Conservation (phyloP, 768 basidiomycete genomes). For the Clathrus columnatus region DNA sequence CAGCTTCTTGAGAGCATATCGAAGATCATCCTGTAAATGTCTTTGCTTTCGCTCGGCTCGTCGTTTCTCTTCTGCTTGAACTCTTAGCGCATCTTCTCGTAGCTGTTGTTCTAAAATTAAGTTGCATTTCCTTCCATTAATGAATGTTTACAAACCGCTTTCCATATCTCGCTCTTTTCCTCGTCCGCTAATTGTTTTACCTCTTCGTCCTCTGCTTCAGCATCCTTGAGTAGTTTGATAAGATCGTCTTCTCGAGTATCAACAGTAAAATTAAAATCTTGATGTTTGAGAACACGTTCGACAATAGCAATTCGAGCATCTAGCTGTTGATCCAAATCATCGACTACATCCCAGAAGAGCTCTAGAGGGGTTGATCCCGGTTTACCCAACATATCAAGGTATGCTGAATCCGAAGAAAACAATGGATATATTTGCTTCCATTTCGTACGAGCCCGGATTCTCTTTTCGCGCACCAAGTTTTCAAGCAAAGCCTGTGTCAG, state of each 20-base stretch:
- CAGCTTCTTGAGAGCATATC: slow-evolving; percentile 90
- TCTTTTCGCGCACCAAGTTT: slow-evolving; percentile 54
- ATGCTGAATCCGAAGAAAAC: slow-evolving; percentile 73
- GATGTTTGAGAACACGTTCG: slow-evolving; percentile 48
- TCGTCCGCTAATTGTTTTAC: slow-evolving; percentile 37
- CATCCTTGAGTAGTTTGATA: slow-evolving; percentile 20
- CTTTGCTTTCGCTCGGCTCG: slow-evolving; percentile 76
- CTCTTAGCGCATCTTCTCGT: slow-evolving; percentile 58
- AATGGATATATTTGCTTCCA: slow-evolving; percentile 85
- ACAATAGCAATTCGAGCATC: slow-evolving; percentile 69
- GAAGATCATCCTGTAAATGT: slow-evolving; percentile 88
- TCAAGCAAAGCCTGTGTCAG: slow-evolving; percentile 55
- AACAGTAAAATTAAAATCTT: slow-evolving; percentile 30
- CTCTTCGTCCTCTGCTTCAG: slow-evolving; percentile 36
- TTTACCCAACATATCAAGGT: slow-evolving; percentile 80
- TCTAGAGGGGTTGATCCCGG: slow-evolving; percentile 94
- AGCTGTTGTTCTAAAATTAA: slow-evolving; percentile 37
- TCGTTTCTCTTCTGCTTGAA: slow-evolving; percentile 80
- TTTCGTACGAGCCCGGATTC: slow-evolving; percentile 73
- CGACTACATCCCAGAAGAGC: slow-evolving; percentile 91
- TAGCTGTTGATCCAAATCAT: slow-evolving; percentile 76
- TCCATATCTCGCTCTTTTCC: slow-evolving; percentile 52
- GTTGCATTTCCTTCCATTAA: slow-evolving; percentile 7
- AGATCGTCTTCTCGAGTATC: slow-evolving; percentile 27
- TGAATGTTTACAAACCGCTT: slow-evolving; percentile 41